A percentile compares a stretch with the other conserved stretches of the same genome.
Evolutionary conservation across 2,329 filamentous ascomycete species (phyloP).

Genomic region (Aspergillus udagawae): DNA sequence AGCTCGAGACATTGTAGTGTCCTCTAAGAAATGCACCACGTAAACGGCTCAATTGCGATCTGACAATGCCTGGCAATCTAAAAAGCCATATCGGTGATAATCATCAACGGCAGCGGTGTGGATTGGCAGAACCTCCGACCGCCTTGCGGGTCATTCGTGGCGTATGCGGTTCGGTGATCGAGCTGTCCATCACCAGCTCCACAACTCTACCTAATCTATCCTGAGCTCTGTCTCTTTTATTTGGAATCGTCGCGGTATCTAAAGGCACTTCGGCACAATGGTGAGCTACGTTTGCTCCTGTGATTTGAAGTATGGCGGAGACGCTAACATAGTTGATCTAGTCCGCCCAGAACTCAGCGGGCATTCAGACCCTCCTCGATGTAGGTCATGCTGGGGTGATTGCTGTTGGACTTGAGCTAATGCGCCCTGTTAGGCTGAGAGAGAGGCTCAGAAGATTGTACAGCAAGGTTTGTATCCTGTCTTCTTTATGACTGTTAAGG

Average conservation of each 20-base stretch:
- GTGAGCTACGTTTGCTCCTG: conserved; percentile 15
- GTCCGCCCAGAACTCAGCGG: conserved; percentile 97
- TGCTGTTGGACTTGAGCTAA: background rate
- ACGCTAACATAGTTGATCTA: conserved; percentile 38
- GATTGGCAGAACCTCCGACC: conserved; percentile 32
- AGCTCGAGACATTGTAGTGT: conserved; percentile 72
- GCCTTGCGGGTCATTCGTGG: conserved; percentile 31
- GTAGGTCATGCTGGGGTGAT: conserved; percentile 54
- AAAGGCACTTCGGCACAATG: conserved; percentile 13
- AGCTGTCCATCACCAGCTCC: conserved; percentile 25
- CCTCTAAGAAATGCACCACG: background rate
- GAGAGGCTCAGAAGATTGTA: conserved; percentile 98
- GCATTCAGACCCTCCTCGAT: conserved; percentile 98
- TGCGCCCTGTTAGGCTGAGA: conserved; percentile 68
- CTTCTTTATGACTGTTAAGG: background rate
- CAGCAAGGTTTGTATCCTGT: conserved; percentile 68
- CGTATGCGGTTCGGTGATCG: conserved; percentile 18
- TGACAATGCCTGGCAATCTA: background rate
- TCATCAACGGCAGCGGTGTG: conserved; percentile 28
- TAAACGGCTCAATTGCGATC: background rate
- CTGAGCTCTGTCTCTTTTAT: conserved; percentile 6
- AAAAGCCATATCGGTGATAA: conserved; percentile 18
- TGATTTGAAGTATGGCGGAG: conserved; percentile 11
- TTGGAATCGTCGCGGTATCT: conserved; percentile 1
- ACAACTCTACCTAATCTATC: conserved; percentile 19